These are phyloP conservation scores for Hura crepitans DNA, from an alignment of 441 rosid species.

Conservation along the genomic window DNA sequence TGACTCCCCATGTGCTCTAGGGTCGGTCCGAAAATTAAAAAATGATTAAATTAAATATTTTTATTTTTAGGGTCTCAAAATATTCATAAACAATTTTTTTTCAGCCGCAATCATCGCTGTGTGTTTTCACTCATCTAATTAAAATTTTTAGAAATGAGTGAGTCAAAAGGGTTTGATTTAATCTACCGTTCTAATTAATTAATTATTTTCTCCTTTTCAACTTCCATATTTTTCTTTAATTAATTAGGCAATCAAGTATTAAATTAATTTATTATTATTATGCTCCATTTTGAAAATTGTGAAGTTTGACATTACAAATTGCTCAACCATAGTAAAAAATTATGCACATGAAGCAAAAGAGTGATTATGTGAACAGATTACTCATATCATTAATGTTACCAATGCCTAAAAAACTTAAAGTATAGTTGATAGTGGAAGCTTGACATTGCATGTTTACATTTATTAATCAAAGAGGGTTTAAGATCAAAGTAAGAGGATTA, in stretches of 20 bases:
- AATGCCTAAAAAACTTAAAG: not conserved
- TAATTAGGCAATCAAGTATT: too few relatives aligned
- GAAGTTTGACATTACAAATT: conserved; percentile 6
- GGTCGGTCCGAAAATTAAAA: too few relatives aligned
- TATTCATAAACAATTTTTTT: not conserved
- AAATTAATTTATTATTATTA: too few relatives aligned
- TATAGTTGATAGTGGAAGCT: conserved; percentile 13
- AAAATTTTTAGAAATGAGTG: conserved; percentile 1
- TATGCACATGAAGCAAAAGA: too few relatives aligned
- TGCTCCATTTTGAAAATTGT: not conserved
- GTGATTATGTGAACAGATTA: too few relatives aligned
- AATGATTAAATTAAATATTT: too few relatives aligned
- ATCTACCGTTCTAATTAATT: not conserved
- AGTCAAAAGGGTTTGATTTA: conserved; percentile 21
- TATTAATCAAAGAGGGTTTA: not conserved
- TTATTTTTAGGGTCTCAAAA: conserved; percentile 6
- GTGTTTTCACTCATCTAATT: conserved; percentile 29
- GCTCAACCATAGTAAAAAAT: not conserved
- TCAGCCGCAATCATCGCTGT: conserved; percentile 66
- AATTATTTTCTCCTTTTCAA: not conserved
- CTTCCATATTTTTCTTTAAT: not conserved
- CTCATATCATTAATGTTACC: not conserved
- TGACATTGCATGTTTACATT: not conserved
- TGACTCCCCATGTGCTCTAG: conserved; percentile 36
- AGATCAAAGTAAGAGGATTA: not conserved